These are phyloP conservation scores for Punica granatum DNA, from an alignment of 345 rosid genomes.

Conservation along the genomic window DNA sequence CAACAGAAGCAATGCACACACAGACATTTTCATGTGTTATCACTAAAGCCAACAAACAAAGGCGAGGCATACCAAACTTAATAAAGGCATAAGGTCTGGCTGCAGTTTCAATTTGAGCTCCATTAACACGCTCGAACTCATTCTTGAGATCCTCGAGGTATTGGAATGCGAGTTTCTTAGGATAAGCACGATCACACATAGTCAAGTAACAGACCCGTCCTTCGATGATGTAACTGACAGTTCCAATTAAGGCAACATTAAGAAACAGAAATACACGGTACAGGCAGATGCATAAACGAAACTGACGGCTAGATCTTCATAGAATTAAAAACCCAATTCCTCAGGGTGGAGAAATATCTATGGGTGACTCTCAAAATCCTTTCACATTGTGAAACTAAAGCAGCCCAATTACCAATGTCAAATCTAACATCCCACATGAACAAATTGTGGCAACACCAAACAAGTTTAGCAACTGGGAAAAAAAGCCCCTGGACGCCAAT, in stretches of 20 bases:
- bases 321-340: not conserved
- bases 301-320: not conserved
- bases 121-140: slow-evolving; percentile 95
- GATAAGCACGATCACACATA: slow-evolving; percentile 96
- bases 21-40: not conserved
- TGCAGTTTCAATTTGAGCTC: slow-evolving; percentile 85
- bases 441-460: not conserved
- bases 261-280: not conserved
- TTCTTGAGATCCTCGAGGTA: slow-evolving; percentile 93
- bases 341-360: not conserved
- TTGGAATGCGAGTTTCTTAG: slow-evolving; percentile 96
- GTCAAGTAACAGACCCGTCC: slow-evolving; percentile 96
- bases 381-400: no score
- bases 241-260: slow-evolving; percentile 46
- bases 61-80: slow-evolving; percentile 63
- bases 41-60: not conserved
- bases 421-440: not conserved
- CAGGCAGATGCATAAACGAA: not conserved
- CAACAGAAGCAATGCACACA: not conserved
- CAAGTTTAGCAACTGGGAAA: not conserved
- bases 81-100: slow-evolving; percentile 99
- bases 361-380: no score
- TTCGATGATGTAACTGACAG: slow-evolving; percentile 80
- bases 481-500: not conserved
- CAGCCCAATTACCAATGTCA: not conserved